Percentiles rank a stretch among this genome's conserved stretches.
Conservation (phyloP, 2,329 filamentous ascomycete genomes). For the Lomentospora prolificans region DNA sequence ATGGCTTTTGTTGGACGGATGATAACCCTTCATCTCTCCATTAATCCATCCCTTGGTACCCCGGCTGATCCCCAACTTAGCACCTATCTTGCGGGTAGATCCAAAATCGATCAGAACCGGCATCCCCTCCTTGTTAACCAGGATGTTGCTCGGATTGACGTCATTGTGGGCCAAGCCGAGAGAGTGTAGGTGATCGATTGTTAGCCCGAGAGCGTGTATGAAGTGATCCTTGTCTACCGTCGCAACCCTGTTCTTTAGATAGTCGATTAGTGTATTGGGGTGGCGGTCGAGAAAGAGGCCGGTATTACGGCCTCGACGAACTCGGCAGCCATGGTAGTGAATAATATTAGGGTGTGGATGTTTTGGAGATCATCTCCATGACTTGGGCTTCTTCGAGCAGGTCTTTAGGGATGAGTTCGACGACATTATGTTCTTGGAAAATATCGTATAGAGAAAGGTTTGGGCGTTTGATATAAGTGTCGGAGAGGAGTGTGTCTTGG, state of each 20-base stretch:
- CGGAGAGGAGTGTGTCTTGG: not conserved
- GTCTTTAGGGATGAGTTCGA: not conserved
- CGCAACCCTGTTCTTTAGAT: not conserved
- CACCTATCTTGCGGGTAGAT: too few species aligned
- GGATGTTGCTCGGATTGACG: conserved; percentile 14
- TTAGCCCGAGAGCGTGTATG: conserved; percentile 8
- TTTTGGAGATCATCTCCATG: not conserved
- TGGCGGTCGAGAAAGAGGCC: not conserved
- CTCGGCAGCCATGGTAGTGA: not conserved
- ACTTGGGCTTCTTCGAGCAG: not conserved
- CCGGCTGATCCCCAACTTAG: too few species aligned
- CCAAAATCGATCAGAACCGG: too few species aligned
- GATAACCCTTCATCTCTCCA: too few species aligned
- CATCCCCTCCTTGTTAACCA: conserved; percentile 11
- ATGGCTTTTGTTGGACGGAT: too few species aligned
- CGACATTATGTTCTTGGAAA: not conserved
- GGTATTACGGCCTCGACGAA: not conserved
- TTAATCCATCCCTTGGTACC: too few species aligned
- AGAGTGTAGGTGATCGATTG: conserved; percentile 12
- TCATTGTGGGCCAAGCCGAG: conserved; percentile 15
- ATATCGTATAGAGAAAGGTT: not conserved
- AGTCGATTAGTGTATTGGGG: not conserved
- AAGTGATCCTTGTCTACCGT: not conserved
- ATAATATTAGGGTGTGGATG: not conserved
- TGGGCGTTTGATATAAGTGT: not conserved